Base-by-base conservation (phyloP, 306 rosid genomes). In the Canavalia ensiformis region DNA sequence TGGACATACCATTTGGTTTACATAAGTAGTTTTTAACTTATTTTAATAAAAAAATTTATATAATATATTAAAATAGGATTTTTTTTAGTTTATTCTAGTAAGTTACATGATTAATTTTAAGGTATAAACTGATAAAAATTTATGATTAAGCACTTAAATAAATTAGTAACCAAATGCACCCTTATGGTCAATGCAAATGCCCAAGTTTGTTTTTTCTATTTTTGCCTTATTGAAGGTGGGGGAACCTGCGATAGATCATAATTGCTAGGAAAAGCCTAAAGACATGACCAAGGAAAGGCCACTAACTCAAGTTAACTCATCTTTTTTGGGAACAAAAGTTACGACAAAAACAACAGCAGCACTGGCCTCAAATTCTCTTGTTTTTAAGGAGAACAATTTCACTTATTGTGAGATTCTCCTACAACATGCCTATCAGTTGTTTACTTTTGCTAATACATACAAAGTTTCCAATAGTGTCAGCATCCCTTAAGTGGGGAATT, bases 331-430 rank as follows among this genome's bases (percentile, higher is more conserved):
- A 84, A 78, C 95, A 82, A 95, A 92, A 58, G 90, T 89, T 68
- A 92, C 88, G 6, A 94, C 97, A 28, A 92, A 92, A 88, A 89
- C 94, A 7, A 89, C 94, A 2, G 95, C 95, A 34, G 90, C 95
- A 42, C 74, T 92, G 85, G 92, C 97, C 42, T 87, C 95, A 2
- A 89, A 94, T 33, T 89, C 95, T 82, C 86, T 90, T 5, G 92
- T 89, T 66, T 92, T 89, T 83, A 88, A 81, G 86, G 50, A 81
- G 29, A 68, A 62, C 13, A 47, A 90, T 72, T 68, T 68, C 9
- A 28, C 89, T 3, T 89, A 90, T 69, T 92, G 92, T n/a, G 42
- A 78, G 8, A 56, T 82, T 85, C 90, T 90, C 57, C 86, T 90
- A 29, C 52, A 0, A 54, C 95, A 90, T 74, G 92, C 95, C 74